These are phyloP conservation scores for Zygosaccharomyces lentus DNA, from an alignment of 805 yeast genomes.

Conservation along the genomic window DNA sequence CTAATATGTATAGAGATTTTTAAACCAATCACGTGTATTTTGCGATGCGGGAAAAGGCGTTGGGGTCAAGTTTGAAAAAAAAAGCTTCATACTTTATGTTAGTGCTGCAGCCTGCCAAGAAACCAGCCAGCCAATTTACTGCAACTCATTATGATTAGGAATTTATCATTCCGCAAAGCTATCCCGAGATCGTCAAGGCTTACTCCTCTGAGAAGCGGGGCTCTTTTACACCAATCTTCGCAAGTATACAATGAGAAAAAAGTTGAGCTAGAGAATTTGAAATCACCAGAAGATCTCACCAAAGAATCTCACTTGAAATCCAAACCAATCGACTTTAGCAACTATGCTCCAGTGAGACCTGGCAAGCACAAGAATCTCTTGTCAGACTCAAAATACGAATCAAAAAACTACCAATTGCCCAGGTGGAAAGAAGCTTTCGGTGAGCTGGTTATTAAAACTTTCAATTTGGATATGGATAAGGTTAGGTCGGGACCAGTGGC, in stretches of 20 bases:
- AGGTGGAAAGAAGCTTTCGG: constrained; percentile 56
- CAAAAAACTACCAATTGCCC: constrained; percentile 39
- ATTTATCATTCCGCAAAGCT: not conserved
- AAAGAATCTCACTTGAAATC: constrained; percentile 22
- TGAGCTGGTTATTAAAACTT: constrained; percentile 53
- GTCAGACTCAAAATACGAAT: constrained; percentile 39
- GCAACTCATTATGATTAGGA: not conserved
- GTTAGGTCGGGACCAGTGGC: constrained; percentile 93
- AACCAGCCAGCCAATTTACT: no score
- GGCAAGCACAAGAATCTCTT: constrained; percentile 34
- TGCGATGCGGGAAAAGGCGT: not conserved
- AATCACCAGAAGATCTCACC: constrained; percentile 29
- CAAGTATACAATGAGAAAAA: constrained; percentile 5
- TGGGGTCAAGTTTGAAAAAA: not conserved
- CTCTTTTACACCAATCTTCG: constrained; percentile 5
- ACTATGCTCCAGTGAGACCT: constrained; percentile 35
- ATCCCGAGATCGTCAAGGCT: not conserved
- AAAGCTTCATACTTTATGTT: not conserved
- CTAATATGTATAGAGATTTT: not conserved
- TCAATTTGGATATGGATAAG: constrained; percentile 84
- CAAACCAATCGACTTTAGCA: constrained; percentile 21
- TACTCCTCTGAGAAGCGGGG: constrained; percentile 2
- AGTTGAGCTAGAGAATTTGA: constrained; percentile 5
- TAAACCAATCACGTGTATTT: constrained; percentile 4
- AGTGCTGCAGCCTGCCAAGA: not conserved